Base-by-base conservation (phyloP, 768 basidiomycete genomes). In the Boletus tomentosulus region DNA sequence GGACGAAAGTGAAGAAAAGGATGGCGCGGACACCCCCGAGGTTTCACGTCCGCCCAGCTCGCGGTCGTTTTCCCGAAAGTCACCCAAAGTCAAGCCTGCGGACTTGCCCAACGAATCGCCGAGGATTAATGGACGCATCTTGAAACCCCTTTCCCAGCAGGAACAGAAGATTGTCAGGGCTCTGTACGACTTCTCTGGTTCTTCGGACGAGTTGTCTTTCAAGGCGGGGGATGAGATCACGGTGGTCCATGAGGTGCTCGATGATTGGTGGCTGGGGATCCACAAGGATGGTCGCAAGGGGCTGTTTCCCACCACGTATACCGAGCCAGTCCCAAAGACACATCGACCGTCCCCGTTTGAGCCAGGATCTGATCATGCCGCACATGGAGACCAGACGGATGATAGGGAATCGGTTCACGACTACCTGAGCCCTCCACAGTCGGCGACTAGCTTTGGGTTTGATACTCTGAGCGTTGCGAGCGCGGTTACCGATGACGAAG, bases 221-320 rank as follows among this genome's bases (percentile, higher is more conserved):
- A 78, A 73, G 53, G 73, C 77, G 5, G 93, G 92, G 1, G 85
- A 87, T 38, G 82, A 90, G 59, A 87, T 97, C 53, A 68, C 77
- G 13, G 84, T 94, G 28, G 61, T 90, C 28, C 84, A 83, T 33
- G 91, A 95, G 66, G 89, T 93, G 1, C 74, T 92, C 33, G 88
- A 90, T 57, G 92, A 84, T 55, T 95, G 93, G 93, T 95, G 91
- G 88, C 81, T 92, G 74, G 93, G 92, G 7, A 84, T 88, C 65
- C 66, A 83, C 33, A 60, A 55, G 42, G 72, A 79, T 51, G 90
- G 89, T 2, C 76, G 76, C 57, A 83, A 78, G 48, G 93, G 93
- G 13, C 66, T 96, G 39, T 95, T 97, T 77, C 93, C 93, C 0
- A 78, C 82, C 1, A 78, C 83, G 6, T 88, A 92, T 68, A 85